Percentiles rank a stretch among this genome's conserved stretches.
Evolutionary conservation across 768 basidiomycete species (phyloP).

Genomic region (Rickenella mellea): DNA sequence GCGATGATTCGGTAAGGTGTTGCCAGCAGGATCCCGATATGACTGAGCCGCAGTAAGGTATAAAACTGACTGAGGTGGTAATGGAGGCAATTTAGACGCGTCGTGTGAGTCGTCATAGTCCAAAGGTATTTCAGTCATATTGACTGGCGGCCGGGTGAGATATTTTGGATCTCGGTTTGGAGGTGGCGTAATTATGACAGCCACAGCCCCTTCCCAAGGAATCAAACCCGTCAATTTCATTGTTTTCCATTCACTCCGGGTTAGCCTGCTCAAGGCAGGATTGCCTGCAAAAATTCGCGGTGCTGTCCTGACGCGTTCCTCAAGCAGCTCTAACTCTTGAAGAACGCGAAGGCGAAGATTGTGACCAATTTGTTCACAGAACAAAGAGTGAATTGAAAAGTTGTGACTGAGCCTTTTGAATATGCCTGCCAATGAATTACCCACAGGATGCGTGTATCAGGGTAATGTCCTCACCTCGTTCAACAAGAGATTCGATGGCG

Average conservation of each 20-base stretch:
- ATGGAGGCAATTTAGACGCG: constrained; percentile 5
- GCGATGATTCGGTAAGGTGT: constrained; percentile 20
- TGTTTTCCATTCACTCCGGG: constrained; percentile 45
- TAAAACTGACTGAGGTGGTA: constrained; percentile 20
- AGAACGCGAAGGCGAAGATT: constrained; percentile 63
- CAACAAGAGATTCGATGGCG: constrained; percentile 28
- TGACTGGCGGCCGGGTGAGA: constrained; percentile 29
- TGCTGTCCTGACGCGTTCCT: constrained; percentile 29
- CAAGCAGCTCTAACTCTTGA: constrained; percentile 63
- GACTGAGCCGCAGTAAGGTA: constrained; percentile 1
- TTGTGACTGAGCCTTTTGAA: too few relatives aligned
- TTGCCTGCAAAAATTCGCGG: constrained; percentile 7
- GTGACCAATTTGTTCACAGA: constrained; percentile 51
- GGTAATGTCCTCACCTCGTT: constrained; percentile 23
- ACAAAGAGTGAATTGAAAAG: constrained; percentile 28
- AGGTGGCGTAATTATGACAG: constrained; percentile 63
- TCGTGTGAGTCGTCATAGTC: not conserved
- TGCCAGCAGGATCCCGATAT: constrained; percentile 10
- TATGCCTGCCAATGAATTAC: too few relatives aligned
- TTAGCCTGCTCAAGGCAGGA: constrained; percentile 52
- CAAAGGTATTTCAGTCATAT: constrained; percentile 26
- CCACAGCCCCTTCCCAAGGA: constrained; percentile 45
- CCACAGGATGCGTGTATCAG: not conserved
- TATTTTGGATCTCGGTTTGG: constrained; percentile 44
- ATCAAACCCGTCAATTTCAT: constrained; percentile 38